These are phyloP conservation scores for Rostrohypoxylon terebratum DNA, from an alignment of 495 filamentous ascomycete genomes.

Conservation along the genomic window DNA sequence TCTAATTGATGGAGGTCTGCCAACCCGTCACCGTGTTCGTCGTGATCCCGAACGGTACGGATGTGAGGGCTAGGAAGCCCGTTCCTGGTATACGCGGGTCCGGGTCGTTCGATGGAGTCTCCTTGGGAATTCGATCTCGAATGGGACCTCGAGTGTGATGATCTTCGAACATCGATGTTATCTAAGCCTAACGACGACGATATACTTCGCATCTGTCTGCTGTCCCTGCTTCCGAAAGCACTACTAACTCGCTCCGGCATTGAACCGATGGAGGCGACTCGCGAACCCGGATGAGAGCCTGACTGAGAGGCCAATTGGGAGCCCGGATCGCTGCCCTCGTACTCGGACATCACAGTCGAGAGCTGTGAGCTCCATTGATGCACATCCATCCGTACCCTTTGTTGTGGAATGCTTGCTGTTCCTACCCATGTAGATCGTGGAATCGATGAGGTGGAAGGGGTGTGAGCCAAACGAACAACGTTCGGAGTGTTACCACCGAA, in stretches of 20 bases:
- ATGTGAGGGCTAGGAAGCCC: slow-evolving; percentile 41
- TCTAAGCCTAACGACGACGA: slow-evolving; percentile 60
- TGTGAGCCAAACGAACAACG: slow-evolving; percentile 40
- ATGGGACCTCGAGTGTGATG: slow-evolving; percentile 49
- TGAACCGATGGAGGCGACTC: slow-evolving; percentile 58
- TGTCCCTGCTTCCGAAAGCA: slow-evolving; percentile 56
- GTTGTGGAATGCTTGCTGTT: slow-evolving; percentile 31
- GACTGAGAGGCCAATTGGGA: slow-evolving; percentile 7
- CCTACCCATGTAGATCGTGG: slow-evolving; percentile 46
- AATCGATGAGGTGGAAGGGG: slow-evolving; percentile 45
- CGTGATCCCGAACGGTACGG: slow-evolving; percentile 61
- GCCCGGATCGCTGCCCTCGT: slow-evolving; percentile 60
- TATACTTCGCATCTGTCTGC: slow-evolving; percentile 64
- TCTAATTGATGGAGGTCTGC: slow-evolving; percentile 61
- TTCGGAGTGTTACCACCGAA: slow-evolving; percentile 45
- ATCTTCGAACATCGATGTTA: slow-evolving; percentile 51
- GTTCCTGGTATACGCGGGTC: slow-evolving; percentile 51
- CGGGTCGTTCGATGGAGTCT: slow-evolving; percentile 57
- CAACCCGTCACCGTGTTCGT: slow-evolving; percentile 67
- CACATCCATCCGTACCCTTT: slow-evolving; percentile 48
- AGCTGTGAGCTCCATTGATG: slow-evolving; percentile 80
- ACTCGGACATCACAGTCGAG: slow-evolving; percentile 77
- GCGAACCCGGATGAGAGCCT: slow-evolving; percentile 44
- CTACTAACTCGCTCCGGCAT: slow-evolving; percentile 54
- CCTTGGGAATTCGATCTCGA: slow-evolving; percentile 53